A percentile compares a stretch with the other conserved stretches of the same genome.
phyloP scores from a whole-genome alignment of 495 filamentous ascomycete genomes.

The Geoglossum glabrum region DNA sequence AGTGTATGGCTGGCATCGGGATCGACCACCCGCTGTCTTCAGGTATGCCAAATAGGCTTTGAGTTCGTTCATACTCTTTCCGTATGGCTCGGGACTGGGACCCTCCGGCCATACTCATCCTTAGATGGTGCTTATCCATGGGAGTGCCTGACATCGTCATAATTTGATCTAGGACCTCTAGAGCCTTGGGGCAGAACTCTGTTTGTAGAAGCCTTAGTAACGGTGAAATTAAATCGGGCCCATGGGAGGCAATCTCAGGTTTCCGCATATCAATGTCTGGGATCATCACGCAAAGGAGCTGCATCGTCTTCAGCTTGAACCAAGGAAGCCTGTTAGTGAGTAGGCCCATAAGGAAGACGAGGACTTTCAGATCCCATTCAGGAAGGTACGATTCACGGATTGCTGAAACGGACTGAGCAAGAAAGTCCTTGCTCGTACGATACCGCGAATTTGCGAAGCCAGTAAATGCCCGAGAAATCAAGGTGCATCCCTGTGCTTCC shows the following conservation, averaged over 20 bases:
- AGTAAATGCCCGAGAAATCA: slow-evolving; percentile 39
- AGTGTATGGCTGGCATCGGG: slow-evolving; percentile 76
- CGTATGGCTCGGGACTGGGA: slow-evolving; percentile 61
- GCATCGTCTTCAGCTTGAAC: slow-evolving; percentile 85
- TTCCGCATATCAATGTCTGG: slow-evolving; percentile 88
- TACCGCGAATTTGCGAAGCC: slow-evolving; percentile 50
- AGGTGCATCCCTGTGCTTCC: slow-evolving; percentile 39
- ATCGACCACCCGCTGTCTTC: slow-evolving; percentile 94
- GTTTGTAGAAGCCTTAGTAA: slow-evolving; percentile 80
- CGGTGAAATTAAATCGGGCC: slow-evolving; percentile 87
- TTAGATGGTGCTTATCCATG: slow-evolving; percentile 79
- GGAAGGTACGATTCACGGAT: slow-evolving; percentile 67
- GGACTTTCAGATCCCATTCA: slow-evolving; percentile 57
- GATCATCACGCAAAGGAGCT: slow-evolving; percentile 65
- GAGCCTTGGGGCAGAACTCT: slow-evolving; percentile 74
- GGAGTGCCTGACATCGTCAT: slow-evolving; percentile 84
- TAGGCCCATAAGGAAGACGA: slow-evolving; percentile 81
- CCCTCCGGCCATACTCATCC: slow-evolving; percentile 80
- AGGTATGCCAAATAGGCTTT: slow-evolving; percentile 90
- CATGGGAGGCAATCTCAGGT: slow-evolving; percentile 71
- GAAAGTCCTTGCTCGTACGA: slow-evolving; percentile 54
- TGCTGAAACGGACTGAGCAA: slow-evolving; percentile 51
- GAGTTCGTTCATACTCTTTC: slow-evolving; percentile 85
- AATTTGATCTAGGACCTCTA: slow-evolving; percentile 82
- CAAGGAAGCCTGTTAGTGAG: slow-evolving; percentile 72